Percentiles rank a stretch among this genome's conserved stretches.
phyloP scores from a whole-genome alignment of 2,329 filamentous ascomycete genomes.

The Verticillium dahliae region DNA sequence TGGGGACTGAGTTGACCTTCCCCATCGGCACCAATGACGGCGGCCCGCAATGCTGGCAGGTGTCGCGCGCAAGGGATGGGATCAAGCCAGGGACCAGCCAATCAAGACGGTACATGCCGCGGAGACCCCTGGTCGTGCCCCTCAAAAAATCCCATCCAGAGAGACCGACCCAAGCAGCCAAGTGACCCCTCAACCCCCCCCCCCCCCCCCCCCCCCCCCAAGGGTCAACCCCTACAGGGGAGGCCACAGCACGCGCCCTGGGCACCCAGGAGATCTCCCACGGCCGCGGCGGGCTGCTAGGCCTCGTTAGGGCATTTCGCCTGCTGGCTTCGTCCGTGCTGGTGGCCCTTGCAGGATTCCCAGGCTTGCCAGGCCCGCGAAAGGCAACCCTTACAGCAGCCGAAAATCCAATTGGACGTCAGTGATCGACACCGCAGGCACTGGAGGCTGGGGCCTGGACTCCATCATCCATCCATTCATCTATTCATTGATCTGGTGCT shows the following conservation, averaged over 20 bases:
- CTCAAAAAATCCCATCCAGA: neutral
- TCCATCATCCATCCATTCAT: neutral
- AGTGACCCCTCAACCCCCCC: neutral
- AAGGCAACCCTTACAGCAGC: neutral
- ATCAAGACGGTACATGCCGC: neutral
- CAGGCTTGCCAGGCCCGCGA: neutral
- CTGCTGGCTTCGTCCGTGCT: neutral
- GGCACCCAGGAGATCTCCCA: neutral
- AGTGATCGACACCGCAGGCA: neutral
- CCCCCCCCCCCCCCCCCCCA: neutral
- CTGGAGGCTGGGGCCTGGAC: neutral
- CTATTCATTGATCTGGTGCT: neutral
- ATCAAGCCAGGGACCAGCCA: neutral
- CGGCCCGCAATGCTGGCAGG: neutral
- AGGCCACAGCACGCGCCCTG: neutral
- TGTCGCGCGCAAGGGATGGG: neutral
- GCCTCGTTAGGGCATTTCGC: neutral
- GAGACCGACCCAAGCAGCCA: neutral
- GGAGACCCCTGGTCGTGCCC: neutral
- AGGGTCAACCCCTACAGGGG: neutral
- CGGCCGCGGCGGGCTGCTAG: neutral
- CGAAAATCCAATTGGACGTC: neutral
- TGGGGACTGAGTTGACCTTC: too few relatives aligned
- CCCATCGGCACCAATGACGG: neutral
- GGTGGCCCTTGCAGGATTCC: neutral